Evolutionary conservation across 805 yeast genomes (phyloP).

Genomic region (Metschnikowia baotianmanensis): DNA sequence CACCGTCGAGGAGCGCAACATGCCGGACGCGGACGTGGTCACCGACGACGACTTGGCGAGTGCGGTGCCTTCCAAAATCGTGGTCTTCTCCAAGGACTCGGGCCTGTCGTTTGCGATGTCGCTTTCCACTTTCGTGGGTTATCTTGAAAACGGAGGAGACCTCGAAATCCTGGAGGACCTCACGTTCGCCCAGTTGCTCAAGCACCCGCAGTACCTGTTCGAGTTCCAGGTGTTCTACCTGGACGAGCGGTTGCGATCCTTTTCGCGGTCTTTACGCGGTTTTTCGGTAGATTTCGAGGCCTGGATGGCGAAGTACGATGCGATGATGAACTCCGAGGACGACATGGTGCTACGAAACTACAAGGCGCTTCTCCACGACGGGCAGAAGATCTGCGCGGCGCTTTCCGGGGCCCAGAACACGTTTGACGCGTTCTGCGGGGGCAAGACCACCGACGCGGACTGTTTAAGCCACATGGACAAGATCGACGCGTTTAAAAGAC

Average conservation of each 20-base stretch:
- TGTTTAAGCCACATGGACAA: conserved; percentile 7
- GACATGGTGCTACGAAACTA: conserved; percentile 48
- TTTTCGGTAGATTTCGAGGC: conserved; percentile 46
- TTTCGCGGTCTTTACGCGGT: conserved; percentile 35
- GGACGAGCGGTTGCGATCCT: conserved; percentile 49
- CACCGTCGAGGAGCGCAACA: conserved; percentile 30
- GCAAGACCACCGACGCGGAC: conserved; percentile 4
- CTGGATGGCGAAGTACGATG: conserved; percentile 52
- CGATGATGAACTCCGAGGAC: conserved; percentile 35
- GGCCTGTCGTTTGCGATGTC: conserved; percentile 34
- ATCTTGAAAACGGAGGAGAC: conserved; percentile 10
- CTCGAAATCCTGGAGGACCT: neutral
- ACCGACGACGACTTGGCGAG: conserved; percentile 53
- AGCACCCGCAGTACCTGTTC: conserved; percentile 18
- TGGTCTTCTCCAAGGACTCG: conserved; percentile 30
- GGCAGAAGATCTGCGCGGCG: conserved; percentile 48
- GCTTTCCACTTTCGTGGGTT: conserved; percentile 30
- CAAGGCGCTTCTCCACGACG: conserved; percentile 48
- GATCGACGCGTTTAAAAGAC: conserved; percentile 21
- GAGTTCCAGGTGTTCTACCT: conserved; percentile 48
- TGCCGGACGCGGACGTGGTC: conserved; percentile 37
- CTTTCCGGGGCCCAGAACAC: conserved; percentile 28
- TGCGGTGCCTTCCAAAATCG: conserved; percentile 54
- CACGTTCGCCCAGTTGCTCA: conserved; percentile 7
- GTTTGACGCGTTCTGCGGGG: conserved; percentile 11